Base-by-base conservation (phyloP, 2,329 filamentous ascomycete species). In the Ilyonectria mors-panacis region DNA sequence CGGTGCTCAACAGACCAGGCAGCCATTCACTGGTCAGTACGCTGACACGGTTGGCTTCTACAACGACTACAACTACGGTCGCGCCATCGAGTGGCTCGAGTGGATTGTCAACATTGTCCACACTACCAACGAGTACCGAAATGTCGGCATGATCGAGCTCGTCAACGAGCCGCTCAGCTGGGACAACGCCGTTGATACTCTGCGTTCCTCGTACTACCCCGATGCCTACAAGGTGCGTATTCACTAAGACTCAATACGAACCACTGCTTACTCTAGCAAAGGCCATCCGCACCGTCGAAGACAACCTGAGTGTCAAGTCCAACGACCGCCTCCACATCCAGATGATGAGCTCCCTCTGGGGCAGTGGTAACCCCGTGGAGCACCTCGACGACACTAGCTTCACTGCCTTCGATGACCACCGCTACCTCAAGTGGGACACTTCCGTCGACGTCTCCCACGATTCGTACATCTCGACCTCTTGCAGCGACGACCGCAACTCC, bases 141-240 rank as follows among this genome's bases (percentile, higher is more conserved):
- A 86, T 50, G 88, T 90, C 28, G 88, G 88, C 63, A 89, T 88
- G 84, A 75, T 91, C 42, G 84, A 87, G 73, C 77, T 90, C 13
- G 79, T 76, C 23, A 76, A 75, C n/a, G 74, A 76, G 48, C 74
- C 74, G 0, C 55, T 70, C 9, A 70, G 67, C 62, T 71, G 73
- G 68, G 56, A 69, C 17, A 62, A 67, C 2, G 63, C 72, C 7
- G 68, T 71, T 21, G 62, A 68, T 13, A 71, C 70, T 7, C 54
- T 76, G 6, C 70, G 73, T 15, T 68, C 50, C 42, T 66, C 62
- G 1, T 75, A 69, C 48, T 76, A 75, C 21, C 70, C 68, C 13
- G 60, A 74, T 2, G 72, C 72, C 10, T 70, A 70, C 53, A 69
- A 61, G 44, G 71, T 75, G 58, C n/a, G 6, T 17, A 1, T n/a